Evolutionary conservation across 2,329 filamentous ascomycete genomes (phyloP).

Genomic region (Pezicula carpinea): DNA sequence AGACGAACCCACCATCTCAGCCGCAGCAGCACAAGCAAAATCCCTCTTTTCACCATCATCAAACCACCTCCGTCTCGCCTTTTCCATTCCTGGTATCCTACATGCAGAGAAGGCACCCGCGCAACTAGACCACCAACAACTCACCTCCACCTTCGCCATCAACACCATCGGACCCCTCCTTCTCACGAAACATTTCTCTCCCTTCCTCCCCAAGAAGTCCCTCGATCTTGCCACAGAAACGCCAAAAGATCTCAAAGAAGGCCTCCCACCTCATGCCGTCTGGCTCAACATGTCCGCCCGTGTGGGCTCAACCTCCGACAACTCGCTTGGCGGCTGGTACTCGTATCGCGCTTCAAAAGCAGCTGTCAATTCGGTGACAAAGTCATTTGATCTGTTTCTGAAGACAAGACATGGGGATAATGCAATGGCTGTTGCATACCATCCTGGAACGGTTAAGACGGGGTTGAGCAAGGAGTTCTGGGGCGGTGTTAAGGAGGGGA

Average conservation of each 20-base stretch:
- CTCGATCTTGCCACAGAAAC: slow-evolving; percentile 28
- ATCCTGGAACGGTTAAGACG: slow-evolving; percentile 79
- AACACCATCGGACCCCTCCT: slow-evolving; percentile 73
- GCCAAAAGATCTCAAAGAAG: slow-evolving; percentile 11
- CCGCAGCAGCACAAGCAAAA: slow-evolving; percentile 47
- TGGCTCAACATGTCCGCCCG: slow-evolving; percentile 76
- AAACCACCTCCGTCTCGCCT: slow-evolving; percentile 62
- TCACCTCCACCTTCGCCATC: slow-evolving; percentile 65
- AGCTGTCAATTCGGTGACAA: slow-evolving; percentile 65
- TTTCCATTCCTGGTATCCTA: slow-evolving; percentile 68
- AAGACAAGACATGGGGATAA: slow-evolving; percentile 50
- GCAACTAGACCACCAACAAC: slow-evolving; percentile 56
- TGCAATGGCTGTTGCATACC: slow-evolving; percentile 65
- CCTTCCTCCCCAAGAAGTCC: slow-evolving; percentile 60
- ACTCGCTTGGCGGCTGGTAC: slow-evolving; percentile 75
- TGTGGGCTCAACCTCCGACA: slow-evolving; percentile 70
- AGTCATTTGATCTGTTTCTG: slow-evolving; percentile 67
- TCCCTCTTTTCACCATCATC: slow-evolving; percentile 45
- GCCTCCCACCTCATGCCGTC: slow-evolving; percentile 50
- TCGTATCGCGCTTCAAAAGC: slow-evolving; percentile 74
- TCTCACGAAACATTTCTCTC: slow-evolving; percentile 69
- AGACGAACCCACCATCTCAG: slow-evolving; percentile 58
- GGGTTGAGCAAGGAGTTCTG: slow-evolving; percentile 70
- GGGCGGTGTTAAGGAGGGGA: slow-evolving; percentile 53
- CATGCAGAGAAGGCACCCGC: slow-evolving; percentile 66